Conservation (phyloP, 352 stramenopile genomes). For the Phytopythium cucurbitacearum region DNA sequence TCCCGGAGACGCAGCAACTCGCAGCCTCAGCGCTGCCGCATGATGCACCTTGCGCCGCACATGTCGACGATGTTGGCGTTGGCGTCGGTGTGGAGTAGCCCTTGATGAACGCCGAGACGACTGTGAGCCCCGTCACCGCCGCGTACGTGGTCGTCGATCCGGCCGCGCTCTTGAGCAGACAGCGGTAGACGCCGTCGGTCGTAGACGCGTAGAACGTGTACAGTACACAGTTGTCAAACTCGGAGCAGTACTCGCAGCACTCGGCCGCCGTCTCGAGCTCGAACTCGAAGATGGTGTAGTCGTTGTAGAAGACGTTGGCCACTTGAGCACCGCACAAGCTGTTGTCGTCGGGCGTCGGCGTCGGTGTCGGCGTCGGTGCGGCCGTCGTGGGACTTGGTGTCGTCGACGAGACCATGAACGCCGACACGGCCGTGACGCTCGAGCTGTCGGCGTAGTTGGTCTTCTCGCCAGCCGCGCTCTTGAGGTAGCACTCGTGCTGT, state of each 20-base stretch:
- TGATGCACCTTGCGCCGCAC: constrained; percentile 18
- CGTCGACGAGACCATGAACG: constrained; percentile 11
- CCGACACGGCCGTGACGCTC: constrained; percentile 18
- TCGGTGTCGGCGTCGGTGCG: constrained; percentile 6
- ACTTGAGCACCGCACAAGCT: constrained; percentile 11
- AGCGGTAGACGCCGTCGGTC: constrained; percentile 17
- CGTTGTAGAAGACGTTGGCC: constrained; percentile 16
- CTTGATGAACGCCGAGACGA: constrained; percentile 17
- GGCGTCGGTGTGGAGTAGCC: constrained; percentile 8
- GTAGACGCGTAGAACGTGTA: constrained; percentile 22
- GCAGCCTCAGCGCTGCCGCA: constrained; percentile 34
- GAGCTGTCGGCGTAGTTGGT: constrained; percentile 32
- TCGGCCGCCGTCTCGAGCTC: constrained; percentile 14
- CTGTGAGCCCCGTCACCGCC: constrained; percentile 12
- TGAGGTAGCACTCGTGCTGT: constrained; percentile 28
- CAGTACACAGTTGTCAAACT: constrained; percentile 17
- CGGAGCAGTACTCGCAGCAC: constrained; percentile 19
- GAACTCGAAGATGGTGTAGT: constrained; percentile 22
- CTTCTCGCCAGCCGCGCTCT: constrained; percentile 22
- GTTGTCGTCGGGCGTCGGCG: constrained; percentile 4
- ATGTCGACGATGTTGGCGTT: constrained; percentile 1
- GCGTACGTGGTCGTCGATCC: constrained; percentile 16
- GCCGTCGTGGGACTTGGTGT: neutral
- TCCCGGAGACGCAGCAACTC: constrained; percentile 30
- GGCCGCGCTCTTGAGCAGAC: constrained; percentile 16